Percentiles rank a stretch among this genome's conserved stretches.
phyloP scores from a whole-genome alignment of 2,329 filamentous ascomycete species.

The Pseudocercospora vitis region DNA sequence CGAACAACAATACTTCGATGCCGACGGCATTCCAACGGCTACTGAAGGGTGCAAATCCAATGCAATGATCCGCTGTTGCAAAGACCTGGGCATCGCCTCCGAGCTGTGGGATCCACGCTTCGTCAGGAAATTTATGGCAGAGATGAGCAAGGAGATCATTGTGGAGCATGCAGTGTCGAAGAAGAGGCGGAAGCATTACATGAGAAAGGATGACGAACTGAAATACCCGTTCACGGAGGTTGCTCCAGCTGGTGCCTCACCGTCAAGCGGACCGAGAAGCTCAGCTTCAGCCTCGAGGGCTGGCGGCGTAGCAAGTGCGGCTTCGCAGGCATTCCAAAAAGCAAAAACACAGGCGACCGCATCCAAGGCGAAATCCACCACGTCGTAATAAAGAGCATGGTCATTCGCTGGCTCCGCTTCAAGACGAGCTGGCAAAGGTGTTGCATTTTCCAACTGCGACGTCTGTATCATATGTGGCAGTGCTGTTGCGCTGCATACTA shows the following conservation, averaged over 20 bases:
- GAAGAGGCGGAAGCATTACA: conserved; percentile 85
- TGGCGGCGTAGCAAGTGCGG: conserved; percentile 15
- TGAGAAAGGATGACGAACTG: conserved; percentile 77
- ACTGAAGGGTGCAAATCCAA: conserved; percentile 99
- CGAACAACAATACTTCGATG: conserved; percentile 89
- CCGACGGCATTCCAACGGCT: conserved; percentile 87
- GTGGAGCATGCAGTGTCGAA: conserved; percentile 85
- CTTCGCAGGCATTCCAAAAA: conserved; percentile 15
- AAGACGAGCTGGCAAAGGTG: background rate
- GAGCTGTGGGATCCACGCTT: conserved; percentile 96
- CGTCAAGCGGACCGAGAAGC: background rate
- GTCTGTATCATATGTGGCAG: background rate
- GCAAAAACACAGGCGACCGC: conserved; percentile 11
- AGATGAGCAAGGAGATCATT: conserved; percentile 76
- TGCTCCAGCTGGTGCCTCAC: background rate
- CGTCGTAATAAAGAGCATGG: background rate
- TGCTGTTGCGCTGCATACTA: background rate
- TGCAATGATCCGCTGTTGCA: conserved; percentile 96
- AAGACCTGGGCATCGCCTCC: conserved; percentile 90
- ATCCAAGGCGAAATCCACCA: background rate
- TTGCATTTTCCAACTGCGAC: too few species aligned
- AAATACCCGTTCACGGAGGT: conserved; percentile 62
- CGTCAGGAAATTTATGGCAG: conserved; percentile 76
- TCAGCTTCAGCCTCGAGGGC: background rate
- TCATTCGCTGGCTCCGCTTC: too few species aligned